Conservation (phyloP, 139 green algal species). For the Tetraselmis striata region DNA sequence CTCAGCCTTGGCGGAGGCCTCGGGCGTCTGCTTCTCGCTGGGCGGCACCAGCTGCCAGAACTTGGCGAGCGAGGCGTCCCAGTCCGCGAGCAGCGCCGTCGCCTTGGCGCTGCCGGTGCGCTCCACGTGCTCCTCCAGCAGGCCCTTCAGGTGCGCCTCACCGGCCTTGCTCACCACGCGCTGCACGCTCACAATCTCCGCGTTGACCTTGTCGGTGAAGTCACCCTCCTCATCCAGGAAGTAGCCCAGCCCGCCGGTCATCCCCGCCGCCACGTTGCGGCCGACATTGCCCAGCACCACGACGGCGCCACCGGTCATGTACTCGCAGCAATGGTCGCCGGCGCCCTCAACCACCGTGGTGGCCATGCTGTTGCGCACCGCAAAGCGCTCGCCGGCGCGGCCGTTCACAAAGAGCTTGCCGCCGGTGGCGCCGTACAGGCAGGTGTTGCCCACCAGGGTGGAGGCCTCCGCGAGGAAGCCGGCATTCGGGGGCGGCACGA, state of each 20-base stretch:
- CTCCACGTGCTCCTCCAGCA: conserved; percentile 77
- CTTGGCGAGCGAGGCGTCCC: conserved; percentile 56
- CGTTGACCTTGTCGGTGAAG: conserved; percentile 90
- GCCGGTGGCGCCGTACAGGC: conserved; percentile 95
- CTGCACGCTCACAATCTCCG: conserved; percentile 93
- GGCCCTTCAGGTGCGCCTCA: conserved; percentile 73
- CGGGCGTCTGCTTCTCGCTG: conserved; percentile 57
- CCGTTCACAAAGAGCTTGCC: conserved; percentile 90
- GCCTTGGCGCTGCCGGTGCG: conserved; percentile 71
- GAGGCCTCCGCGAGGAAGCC: conserved; percentile 54
- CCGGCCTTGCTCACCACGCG: conserved; percentile 75
- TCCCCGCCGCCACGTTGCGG: conserved; percentile 93
- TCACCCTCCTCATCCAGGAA: conserved; percentile 91
- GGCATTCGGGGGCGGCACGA: conserved; percentile 67
- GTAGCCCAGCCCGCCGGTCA: conserved; percentile 97
- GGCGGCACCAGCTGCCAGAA: conserved; percentile 99
- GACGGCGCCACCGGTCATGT: conserved; percentile 86
- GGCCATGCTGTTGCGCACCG: conserved; percentile 87
- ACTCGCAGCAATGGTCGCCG: conserved; percentile 99
- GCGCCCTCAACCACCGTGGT: conserved; percentile 92
- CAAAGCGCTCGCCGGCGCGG: conserved; percentile 69
- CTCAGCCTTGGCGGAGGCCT: conserved; percentile 33
- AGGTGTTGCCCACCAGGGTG: conserved; percentile 95
- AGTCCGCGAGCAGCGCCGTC: conserved; percentile 72
- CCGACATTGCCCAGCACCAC: conserved; percentile 65